Percentiles rank a stretch among this genome's conserved stretches.
phyloP scores from a whole-genome alignment of 805 yeast species.

The Sugiyamaella chiloensis region DNA sequence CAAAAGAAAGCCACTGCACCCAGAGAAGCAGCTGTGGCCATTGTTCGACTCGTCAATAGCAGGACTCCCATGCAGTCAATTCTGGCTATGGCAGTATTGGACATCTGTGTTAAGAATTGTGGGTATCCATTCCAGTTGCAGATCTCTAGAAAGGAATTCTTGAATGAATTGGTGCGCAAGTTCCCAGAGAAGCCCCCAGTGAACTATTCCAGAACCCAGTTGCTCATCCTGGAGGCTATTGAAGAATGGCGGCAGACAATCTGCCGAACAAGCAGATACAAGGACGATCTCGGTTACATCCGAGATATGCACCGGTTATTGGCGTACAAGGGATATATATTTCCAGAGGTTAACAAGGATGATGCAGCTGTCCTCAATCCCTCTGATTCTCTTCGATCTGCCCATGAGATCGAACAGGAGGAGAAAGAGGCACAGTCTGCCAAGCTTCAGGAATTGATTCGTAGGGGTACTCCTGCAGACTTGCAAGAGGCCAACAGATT shows the following conservation, averaged over 20 bases:
- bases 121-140: conserved; percentile 97
- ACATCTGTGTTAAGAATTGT: conserved; percentile 92
- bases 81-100: conserved; percentile 73
- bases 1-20: conserved; percentile 83
- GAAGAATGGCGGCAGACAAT: conserved; percentile 98
- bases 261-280: conserved; percentile 83
- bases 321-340: conserved; percentile 83
- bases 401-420: conserved; percentile 87
- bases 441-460: conserved; percentile 88
- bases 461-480: conserved; percentile 95
- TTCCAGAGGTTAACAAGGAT: conserved; percentile 87
- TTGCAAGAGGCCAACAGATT: conserved; percentile 92
- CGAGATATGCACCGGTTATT: conserved; percentile 94
- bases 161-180: conserved; percentile 86
- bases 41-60: conserved; percentile 77
- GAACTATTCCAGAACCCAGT: conserved; percentile 77
- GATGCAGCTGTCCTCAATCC: conserved; percentile 94
- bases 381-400: conserved; percentile 76
- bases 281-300: conserved; percentile 87
- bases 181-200: conserved; percentile 95
- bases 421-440: conserved; percentile 92
- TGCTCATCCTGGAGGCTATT: conserved; percentile 80
- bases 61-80: conserved; percentile 80
- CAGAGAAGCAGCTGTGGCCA: conserved; percentile 85
- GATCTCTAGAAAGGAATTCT: conserved; percentile 88